These are phyloP conservation scores for Aquanectria penicillioides DNA, from an alignment of 2,329 filamentous ascomycete genomes.

Conservation along the genomic window DNA sequence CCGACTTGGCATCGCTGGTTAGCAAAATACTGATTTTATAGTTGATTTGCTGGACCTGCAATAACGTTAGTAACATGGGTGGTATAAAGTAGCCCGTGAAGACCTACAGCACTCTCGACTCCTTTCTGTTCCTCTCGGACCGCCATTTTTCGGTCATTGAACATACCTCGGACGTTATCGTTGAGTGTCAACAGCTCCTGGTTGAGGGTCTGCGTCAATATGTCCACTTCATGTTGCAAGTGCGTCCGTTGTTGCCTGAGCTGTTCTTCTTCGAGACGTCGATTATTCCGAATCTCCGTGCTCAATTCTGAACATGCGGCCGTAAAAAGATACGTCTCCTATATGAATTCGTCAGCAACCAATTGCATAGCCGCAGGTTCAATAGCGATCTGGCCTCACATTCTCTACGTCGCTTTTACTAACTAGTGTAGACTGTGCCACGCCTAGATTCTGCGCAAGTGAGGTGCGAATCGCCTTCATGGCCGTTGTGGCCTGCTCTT, in stretches of 20 bases:
- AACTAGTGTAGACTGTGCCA: constrained; percentile 82
- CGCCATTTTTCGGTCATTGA: constrained; percentile 94
- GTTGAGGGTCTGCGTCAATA: constrained; percentile 82
- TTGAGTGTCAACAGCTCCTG: constrained; percentile 85
- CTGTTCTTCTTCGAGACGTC: constrained; percentile 80
- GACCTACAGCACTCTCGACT: constrained; percentile 79
- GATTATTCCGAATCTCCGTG: constrained; percentile 84
- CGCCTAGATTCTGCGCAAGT: constrained; percentile 80
- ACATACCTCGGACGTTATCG: constrained; percentile 94
- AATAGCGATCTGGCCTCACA: constrained; percentile 40
- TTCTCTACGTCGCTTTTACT: constrained; percentile 95
- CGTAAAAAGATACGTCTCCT: constrained; percentile 91
- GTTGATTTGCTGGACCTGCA: constrained; percentile 88
- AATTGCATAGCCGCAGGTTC: neutral
- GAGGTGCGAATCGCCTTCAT: constrained; percentile 93
- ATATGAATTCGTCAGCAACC: constrained; percentile 24
- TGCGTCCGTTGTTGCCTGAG: constrained; percentile 85
- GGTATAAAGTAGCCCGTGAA: neutral
- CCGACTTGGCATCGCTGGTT: constrained; percentile 89
- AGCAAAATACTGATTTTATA: constrained; percentile 94
- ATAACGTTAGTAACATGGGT: constrained; percentile 18
- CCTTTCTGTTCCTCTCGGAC: constrained; percentile 88
- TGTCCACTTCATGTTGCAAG: constrained; percentile 95
- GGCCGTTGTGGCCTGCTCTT: constrained; percentile 79
- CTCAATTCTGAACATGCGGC: constrained; percentile 92